Evolutionary conservation across 2,329 filamentous ascomycete species (phyloP), one percentile per base, ranked within the genome.

Genomic region (Neofusicoccum cordaticola): DNA sequence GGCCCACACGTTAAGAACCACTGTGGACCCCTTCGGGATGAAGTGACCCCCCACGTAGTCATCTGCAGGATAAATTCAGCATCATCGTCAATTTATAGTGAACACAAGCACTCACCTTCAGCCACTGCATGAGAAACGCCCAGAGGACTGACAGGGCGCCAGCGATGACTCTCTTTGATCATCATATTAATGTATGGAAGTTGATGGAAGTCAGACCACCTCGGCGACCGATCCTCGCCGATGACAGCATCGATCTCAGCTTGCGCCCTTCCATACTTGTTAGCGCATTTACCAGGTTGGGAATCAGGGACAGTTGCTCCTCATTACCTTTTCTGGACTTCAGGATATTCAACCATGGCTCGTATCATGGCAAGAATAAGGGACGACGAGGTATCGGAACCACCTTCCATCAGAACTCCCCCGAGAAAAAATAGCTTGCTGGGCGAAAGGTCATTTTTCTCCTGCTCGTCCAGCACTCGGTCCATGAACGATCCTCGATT

Each of bases 51-150:
- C 74, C 57, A 80, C 73, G 66, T 69, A 73, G 62, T 79, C 77
- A 57, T 82, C 79, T 72, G 68, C 63, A 39, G 75, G 78, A 0
- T 78, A n/a, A 50, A 17, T 37, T 37, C 35, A 12, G 35, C 35
- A 8, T 12, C 12, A 12, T 37, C 35, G 7, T 37, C 35, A 8
- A 37, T 12, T 37, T 37, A 7, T 37, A 8, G 7, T 7, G 44
- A 12, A 4, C 34, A 13, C 15, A 3, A 1, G 2, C 1, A 37
- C 12, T 37, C 41, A 64, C 62, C 62, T 70, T 68, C 61, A 31
- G 77, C 77, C 0, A 78, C 78, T 52, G 81, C 80, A 53, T 83
- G 80, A 0, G 82, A 80, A 0, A 74, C 52, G 37, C 41, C 63
- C 3, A 69, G 61, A 3, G 71, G 72, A 7, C 68, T 60, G 15